These are phyloP conservation scores for Alternaria sp. DNA, from an alignment of 2,329 filamentous ascomycete genomes.

Conservation along the genomic window DNA sequence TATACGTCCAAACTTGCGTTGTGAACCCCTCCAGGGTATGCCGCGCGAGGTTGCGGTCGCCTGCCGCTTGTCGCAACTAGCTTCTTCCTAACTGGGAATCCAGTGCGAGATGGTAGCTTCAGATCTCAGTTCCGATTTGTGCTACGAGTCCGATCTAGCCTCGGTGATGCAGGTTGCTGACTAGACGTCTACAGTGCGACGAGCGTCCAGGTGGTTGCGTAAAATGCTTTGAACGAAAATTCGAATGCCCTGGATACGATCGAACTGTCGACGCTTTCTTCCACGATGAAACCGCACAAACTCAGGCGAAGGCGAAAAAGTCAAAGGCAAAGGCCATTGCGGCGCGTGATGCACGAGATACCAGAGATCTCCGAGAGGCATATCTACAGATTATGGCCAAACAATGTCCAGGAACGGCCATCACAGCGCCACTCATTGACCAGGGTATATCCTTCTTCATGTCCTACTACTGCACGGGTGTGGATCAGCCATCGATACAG, in stretches of 20 bases:
- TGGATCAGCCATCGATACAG: conserved; percentile 40
- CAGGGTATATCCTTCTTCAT: conserved; percentile 48
- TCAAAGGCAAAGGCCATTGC: conserved; percentile 43
- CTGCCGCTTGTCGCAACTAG: background rate
- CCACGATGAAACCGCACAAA: conserved; percentile 42
- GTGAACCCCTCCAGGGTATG: background rate
- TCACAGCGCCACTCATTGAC: conserved; percentile 37
- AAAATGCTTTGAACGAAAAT: conserved; percentile 35
- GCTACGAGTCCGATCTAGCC: background rate
- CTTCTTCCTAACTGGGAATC: conserved; percentile 8
- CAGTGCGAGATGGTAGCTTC: conserved; percentile 6
- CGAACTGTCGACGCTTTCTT: conserved; percentile 40
- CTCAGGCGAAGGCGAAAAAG: conserved; percentile 37
- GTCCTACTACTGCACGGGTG: conserved; percentile 33
- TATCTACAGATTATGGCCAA: conserved; percentile 11
- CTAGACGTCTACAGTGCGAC: conserved; percentile 35
- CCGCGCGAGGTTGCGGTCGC: background rate
- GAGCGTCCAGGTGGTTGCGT: conserved; percentile 38
- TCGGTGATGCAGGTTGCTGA: conserved; percentile 8
- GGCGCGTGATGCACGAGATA: conserved; percentile 29
- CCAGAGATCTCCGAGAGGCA: conserved; percentile 5
- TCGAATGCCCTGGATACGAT: conserved; percentile 44
- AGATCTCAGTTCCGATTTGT: background rate
- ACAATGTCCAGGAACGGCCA: conserved; percentile 18
- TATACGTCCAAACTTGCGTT: background rate